Conservation (phyloP, 2,329 filamentous ascomycete species). For the Aspergillus niger region DNA sequence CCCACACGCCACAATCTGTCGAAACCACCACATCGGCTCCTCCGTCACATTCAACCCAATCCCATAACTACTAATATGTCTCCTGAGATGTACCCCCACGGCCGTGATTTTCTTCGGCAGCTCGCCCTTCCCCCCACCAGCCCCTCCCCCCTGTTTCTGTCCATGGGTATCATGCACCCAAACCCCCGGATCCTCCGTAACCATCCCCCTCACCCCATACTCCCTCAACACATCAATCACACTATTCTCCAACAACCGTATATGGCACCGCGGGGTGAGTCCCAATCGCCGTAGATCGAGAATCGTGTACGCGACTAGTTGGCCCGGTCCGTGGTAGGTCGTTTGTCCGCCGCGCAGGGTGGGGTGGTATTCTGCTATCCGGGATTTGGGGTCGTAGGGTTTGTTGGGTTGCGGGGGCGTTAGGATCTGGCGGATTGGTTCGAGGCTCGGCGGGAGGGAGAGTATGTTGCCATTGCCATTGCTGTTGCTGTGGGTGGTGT, state of each 20-base stretch:
- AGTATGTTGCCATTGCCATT: constrained; percentile 32
- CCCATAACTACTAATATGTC: constrained; percentile 82
- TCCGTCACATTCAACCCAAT: constrained; percentile 64
- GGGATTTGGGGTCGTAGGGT: constrained; percentile 22
- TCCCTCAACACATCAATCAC: constrained; percentile 66
- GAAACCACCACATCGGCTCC: constrained; percentile 65
- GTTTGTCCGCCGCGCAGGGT: constrained; percentile 85
- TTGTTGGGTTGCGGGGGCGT: constrained; percentile 25
- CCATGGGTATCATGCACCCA: constrained; percentile 58
- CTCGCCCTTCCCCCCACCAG: neutral
- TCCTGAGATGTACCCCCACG: constrained; percentile 84
- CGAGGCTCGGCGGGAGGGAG: constrained; percentile 38
- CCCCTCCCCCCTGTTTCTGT: neutral
- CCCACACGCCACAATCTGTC: constrained; percentile 86
- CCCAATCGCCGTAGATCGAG: constrained; percentile 73
- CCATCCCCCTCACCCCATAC: constrained; percentile 64
- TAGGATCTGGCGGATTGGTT: constrained; percentile 41
- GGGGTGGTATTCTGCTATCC: constrained; percentile 63
- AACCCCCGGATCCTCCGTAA: constrained; percentile 78
- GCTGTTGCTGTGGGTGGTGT: constrained; percentile 25
- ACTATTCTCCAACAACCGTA: constrained; percentile 73
- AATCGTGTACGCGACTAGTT: constrained; percentile 89
- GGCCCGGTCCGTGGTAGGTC: constrained; percentile 93
- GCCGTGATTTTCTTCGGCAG: constrained; percentile 73
- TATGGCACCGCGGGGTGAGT: constrained; percentile 73